Percentiles rank a stretch among this genome's conserved stretches.
Evolutionary conservation across 2,329 filamentous ascomycete species (phyloP).

Genomic region (Neofusicoccum laricinum): DNA sequence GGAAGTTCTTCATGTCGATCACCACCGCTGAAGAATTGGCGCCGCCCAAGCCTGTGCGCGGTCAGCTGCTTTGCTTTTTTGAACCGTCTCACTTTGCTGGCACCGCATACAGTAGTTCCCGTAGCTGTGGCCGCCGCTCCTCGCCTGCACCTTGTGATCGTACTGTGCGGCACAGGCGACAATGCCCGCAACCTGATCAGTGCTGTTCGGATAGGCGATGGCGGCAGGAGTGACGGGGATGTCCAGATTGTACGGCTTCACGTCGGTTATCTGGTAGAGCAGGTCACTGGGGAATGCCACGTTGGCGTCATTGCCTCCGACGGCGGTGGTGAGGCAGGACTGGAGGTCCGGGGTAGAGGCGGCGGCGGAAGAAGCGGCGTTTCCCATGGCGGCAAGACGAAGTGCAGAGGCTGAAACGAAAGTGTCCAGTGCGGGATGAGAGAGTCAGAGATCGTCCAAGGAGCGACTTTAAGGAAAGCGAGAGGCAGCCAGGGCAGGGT

Average conservation of each 20-base stretch:
- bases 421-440: neutral
- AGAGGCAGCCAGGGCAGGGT: neutral
- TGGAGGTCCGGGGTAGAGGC: conserved; percentile 16
- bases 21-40: conserved; percentile 46
- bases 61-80: neutral
- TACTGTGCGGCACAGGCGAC: conserved; percentile 57
- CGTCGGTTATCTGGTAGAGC: conserved; percentile 30
- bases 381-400: conserved; percentile 27
- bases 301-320: conserved; percentile 25
- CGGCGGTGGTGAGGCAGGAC: conserved; percentile 29
- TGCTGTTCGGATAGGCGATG: conserved; percentile 54
- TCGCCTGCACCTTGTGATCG: conserved; percentile 57
- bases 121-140: conserved; percentile 63
- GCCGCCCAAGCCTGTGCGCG: conserved; percentile 42
- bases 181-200: conserved; percentile 54
- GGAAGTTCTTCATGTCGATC: conserved; percentile 50
- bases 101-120: conserved; percentile 41
- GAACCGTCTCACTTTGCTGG: neutral
- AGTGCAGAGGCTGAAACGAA: neutral
- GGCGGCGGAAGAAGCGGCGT: conserved; percentile 26
- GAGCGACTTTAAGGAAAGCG: neutral
- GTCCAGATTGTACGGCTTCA: conserved; percentile 38
- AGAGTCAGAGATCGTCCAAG: neutral
- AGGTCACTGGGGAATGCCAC: conserved; percentile 26
- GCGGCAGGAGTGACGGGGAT: conserved; percentile 47